Base-by-base conservation (phyloP, 352 stramenopile genomes). In the Phytophthora hybrid region DNA sequence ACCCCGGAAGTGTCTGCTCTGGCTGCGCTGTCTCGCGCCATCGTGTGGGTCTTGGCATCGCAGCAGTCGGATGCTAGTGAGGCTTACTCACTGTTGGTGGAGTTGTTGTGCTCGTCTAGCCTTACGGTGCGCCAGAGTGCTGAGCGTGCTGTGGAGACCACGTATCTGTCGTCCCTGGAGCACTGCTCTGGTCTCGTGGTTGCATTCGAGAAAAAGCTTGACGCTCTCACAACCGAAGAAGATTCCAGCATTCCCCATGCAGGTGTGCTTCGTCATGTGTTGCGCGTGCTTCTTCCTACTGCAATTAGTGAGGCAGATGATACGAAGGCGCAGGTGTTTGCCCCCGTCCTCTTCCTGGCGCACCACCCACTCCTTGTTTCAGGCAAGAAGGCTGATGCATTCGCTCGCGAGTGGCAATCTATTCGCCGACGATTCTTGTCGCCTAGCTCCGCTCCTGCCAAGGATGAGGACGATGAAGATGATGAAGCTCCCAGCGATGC, bases 311-410 rank as follows among this genome's bases (percentile, higher is more conserved):
- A 77, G 23, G 60, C 74, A 11, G 67, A 82, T 4, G 68, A 72
- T 1, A 73, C 85, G 8, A 86, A 82, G 14, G 77, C 79, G 4
- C 44, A 64, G 0, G 80, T 92, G 2, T 92, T 97, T 55, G 65
- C 88, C 11, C 71, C 58, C 0, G 75, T 83, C 23, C 56, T 94
- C 46, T 69, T 94, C 19, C 63, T 93, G 6, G 71, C 88, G 5
- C 90, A 97, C 72, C 87, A 96, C 46, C 88, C 90, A 34, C 90
- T 89, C 51, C 70, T 97, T 7, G 83, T 96, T 44, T 76, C 83
- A 52, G 89, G 89, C 54, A 80, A 68, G 69, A 84, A 84, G 46
- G 74, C 79, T 6, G 64, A 71, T 8, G 63, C 65, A 2, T 95
- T 95, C 72, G 64, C 66, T 7, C 70, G 76, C 23, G 90, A 97